Evolutionary conservation across 73 alveolate species (phyloP).

Genomic region (Paramecium biaurelia): DNA sequence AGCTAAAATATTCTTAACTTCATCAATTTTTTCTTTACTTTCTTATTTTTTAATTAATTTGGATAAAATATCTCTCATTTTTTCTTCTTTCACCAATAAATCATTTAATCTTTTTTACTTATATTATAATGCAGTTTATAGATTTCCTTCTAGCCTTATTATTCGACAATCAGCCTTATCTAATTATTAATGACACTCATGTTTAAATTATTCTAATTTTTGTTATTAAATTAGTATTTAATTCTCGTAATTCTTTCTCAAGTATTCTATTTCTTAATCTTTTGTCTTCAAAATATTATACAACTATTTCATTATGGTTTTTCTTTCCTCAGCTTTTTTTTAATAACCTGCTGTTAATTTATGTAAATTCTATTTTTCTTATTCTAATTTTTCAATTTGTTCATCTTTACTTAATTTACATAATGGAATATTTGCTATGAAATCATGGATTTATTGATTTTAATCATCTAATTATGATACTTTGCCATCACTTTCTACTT

Average conservation of each 20-base stretch:
- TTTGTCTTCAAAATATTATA: neutral
- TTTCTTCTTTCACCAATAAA: neutral
- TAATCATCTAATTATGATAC: neutral
- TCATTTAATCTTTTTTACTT: neutral
- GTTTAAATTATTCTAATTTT: neutral
- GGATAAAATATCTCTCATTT: conserved; percentile 12
- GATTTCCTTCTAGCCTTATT: neutral
- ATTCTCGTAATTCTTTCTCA: neutral
- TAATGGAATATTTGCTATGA: neutral
- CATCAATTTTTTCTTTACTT: conserved; percentile 36
- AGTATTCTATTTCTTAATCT: conserved; percentile 19
- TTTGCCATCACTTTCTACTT: conserved; percentile 3
- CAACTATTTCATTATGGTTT: neutral
- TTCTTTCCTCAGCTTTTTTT: conserved; percentile 50
- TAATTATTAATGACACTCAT: neutral
- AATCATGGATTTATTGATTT: neutral
- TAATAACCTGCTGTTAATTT: neutral
- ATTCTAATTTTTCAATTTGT: neutral
- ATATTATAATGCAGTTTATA: neutral
- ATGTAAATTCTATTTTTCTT: neutral
- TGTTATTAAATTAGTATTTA: neutral
- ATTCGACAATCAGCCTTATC: neutral
- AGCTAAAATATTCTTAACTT: neutral
- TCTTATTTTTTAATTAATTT: neutral
- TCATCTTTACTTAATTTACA: neutral